Evolutionary conservation across 208 protist genomes (phyloP).

Genomic region (Acanthamoeba sp.): DNA sequence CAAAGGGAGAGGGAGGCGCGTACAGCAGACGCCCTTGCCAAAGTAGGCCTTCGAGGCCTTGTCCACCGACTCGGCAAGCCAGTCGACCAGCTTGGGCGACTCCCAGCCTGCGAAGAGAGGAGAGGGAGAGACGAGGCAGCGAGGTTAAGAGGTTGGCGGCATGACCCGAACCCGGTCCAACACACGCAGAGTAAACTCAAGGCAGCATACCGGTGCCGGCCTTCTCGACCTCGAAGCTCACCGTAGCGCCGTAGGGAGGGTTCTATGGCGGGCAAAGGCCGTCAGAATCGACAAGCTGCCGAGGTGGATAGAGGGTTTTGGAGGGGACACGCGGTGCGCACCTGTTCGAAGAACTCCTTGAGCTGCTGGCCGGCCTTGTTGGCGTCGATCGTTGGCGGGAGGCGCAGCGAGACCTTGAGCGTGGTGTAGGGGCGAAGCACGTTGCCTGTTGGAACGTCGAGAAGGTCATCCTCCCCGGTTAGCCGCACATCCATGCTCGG

Average conservation of each 20-base stretch:
- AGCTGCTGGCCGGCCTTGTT: slow-evolving; percentile 86
- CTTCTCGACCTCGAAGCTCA: slow-evolving; percentile 87
- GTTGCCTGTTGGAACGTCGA: slow-evolving; percentile 88
- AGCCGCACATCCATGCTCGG: too few relatives aligned
- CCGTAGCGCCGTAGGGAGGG: slow-evolving; percentile 94
- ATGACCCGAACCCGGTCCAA: background rate
- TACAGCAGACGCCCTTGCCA: slow-evolving; percentile 89
- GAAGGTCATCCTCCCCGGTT: too few relatives aligned
- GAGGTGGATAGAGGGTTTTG: background rate
- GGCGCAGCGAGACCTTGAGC: slow-evolving; percentile 94
- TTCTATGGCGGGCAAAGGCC: background rate
- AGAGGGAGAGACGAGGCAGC: background rate
- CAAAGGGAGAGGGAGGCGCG: slow-evolving; percentile 85
- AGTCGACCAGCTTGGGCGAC: slow-evolving; percentile 91
- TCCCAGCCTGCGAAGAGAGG: slow-evolving; percentile 89
- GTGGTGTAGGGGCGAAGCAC: slow-evolving; percentile 93
- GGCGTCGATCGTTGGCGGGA: slow-evolving; percentile 92
- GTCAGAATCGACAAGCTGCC: too few relatives aligned
- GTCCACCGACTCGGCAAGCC: slow-evolving; percentile 90
- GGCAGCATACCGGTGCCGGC: slow-evolving; percentile 28
- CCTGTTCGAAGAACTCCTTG: slow-evolving; percentile 90
- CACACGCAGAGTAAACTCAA: background rate
- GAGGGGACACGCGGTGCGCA: background rate
- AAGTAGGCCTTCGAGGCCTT: slow-evolving; percentile 92
- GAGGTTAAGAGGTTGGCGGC: background rate